Base-by-base conservation (phyloP, 495 filamentous ascomycete species). In the Delitschia confertaspora region DNA sequence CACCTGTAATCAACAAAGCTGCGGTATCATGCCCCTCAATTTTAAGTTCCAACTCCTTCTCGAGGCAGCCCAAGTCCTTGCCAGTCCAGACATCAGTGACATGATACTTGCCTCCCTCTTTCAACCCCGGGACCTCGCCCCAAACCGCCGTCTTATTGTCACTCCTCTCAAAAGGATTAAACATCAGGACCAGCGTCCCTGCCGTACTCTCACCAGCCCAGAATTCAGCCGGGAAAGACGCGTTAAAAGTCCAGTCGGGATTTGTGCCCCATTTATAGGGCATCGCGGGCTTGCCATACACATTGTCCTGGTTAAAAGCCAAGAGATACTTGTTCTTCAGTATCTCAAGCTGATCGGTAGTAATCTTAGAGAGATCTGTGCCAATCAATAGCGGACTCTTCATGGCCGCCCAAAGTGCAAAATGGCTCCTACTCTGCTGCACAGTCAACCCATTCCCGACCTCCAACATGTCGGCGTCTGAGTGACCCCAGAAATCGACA, bases 401-500 rank as follows among this genome's bases (percentile, higher is more conserved):
- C 70, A 79, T 70, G 2, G 62, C 61, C 0, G 73, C 74, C 76
- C 75, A 80, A 0, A 79, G 52, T 18, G 63, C 63, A 36, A 71
- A 68, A 51, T 74, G 69, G 6, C 62, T 53, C 18, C 65, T 56
- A 20, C 55, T 49, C 59, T 71, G 64, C 2, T 57, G 65, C 1
- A 67, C 43, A 3, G 68, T 77, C 32, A 83, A 60, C 3, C 66
- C 62, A 4, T 81, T 82, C 6, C 79, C 79, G 22, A 83, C 67
- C 49, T 83, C 80, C 0, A 83, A 68, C 79, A 82, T 82, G 53
- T 85, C 80, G 3, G 71, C 60, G 48, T 84, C 79, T 5, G 74
- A 72, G 39, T 69, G 65, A 22, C 69, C 73, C 60, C 66, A 74
- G 60, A 75, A 76, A 19, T 70, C 59, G 17, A 63, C 69, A 18